phyloP scores from a whole-genome alignment of 23 red algal species.

The Porphyridium purpureum region DNA sequence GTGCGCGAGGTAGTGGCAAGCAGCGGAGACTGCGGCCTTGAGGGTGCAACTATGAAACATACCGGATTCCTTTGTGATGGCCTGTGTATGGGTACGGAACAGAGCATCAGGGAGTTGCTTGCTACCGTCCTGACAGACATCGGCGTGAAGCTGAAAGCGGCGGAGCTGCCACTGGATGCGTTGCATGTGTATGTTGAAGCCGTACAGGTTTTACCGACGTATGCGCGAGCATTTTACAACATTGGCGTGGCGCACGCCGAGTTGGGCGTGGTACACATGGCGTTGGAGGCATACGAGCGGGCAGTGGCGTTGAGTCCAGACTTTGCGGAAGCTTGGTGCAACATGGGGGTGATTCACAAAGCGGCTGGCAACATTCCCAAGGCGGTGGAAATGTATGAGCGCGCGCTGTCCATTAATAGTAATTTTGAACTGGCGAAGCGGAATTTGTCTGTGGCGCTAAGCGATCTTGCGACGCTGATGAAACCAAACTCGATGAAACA shows the following conservation, averaged over 20 bases:
- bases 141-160: conserved; percentile 46
- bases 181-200: conserved; percentile 39
- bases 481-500: conserved; percentile 11
- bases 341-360: conserved; percentile 45
- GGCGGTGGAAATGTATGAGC: conserved; percentile 43
- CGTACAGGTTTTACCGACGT: conserved; percentile 29
- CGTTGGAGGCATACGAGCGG: conserved; percentile 23
- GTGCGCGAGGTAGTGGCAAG: too few relatives aligned
- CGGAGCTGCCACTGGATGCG: conserved; percentile 37
- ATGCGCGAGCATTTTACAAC: conserved; percentile 62
- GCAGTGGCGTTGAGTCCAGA: conserved; percentile 14
- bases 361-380: conserved; percentile 23
- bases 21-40: too few relatives aligned
- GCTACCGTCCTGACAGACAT: conserved; percentile 60
- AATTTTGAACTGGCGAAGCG: conserved; percentile 56
- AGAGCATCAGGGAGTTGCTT: too few relatives aligned
- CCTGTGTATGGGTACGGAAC: too few relatives aligned
- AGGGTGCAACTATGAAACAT: too few relatives aligned
- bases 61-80: too few relatives aligned
- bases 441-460: conserved; percentile 47
- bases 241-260: conserved; percentile 40
- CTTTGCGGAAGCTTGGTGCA: conserved; percentile 48
- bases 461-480: conserved; percentile 26
- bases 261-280: conserved; percentile 9
- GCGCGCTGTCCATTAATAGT: conserved; percentile 24